Conservation (phyloP, 163 green algal genomes). For the Chlorella variabilis region DNA sequence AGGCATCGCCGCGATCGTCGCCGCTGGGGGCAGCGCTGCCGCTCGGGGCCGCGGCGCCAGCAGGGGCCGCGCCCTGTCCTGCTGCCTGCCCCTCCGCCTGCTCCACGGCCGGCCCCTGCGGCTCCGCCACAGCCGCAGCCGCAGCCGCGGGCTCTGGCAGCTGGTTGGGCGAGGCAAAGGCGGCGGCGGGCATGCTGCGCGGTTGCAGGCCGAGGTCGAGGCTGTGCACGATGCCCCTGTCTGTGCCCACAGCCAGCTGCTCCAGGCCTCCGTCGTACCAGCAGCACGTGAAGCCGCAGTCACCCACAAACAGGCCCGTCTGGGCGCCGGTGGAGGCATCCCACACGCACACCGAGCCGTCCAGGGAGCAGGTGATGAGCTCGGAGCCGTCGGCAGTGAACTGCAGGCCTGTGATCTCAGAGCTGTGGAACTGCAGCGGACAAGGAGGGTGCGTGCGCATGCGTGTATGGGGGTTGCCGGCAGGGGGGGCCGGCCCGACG, state of each 20-base stretch:
- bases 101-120: too few species aligned
- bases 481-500: too few species aligned
- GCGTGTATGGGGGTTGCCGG: too few species aligned
- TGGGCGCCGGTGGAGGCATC: conserved; percentile 36
- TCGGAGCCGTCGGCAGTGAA: conserved; percentile 58
- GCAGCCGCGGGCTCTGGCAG: not conserved
- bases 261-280: conserved; percentile 34
- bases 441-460: too few species aligned
- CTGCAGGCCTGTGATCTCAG: conserved; percentile 48
- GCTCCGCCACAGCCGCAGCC: too few species aligned
- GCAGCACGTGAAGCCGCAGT: conserved; percentile 62
- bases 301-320: conserved; percentile 67
- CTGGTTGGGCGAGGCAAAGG: not conserved
- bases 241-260: conserved; percentile 63
- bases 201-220: conserved; percentile 46
- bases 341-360: conserved; percentile 65
- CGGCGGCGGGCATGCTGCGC: not conserved
- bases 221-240: conserved; percentile 68
- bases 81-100: not conserved
- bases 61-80: too few species aligned
- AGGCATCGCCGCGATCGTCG: too few species aligned
- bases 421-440: conserved; percentile 57
- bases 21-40: too few species aligned
- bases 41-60: too few species aligned
- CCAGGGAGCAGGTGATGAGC: conserved; percentile 54